Percentiles rank a stretch among this genome's conserved stretches.
Conservation (phyloP, 129 eudicot genomes). For the Flaveria brownii region DNA sequence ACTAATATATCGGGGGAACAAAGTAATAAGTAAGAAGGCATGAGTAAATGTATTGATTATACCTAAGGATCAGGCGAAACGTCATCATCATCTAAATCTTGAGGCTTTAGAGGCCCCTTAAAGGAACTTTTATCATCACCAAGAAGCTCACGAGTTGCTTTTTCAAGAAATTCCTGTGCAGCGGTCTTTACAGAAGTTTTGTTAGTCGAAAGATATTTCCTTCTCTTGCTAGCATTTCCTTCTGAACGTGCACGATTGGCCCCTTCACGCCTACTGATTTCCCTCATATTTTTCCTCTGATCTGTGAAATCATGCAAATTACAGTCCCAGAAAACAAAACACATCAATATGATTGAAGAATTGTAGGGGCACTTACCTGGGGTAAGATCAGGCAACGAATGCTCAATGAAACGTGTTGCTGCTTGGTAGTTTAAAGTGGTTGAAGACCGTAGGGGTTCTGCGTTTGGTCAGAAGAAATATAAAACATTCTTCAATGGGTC, state of each 20-base stretch:
- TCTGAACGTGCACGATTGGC: constrained; percentile 46
- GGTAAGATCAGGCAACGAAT: constrained; percentile 87
- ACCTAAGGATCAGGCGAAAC: constrained; percentile 48
- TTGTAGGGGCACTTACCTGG: constrained; percentile 47
- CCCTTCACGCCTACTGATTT: constrained; percentile 61
- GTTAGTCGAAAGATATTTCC: constrained; percentile 61
- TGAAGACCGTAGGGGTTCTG: constrained; percentile 83
- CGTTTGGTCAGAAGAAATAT: constrained; percentile 23
- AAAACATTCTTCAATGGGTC: not conserved
- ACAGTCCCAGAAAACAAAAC: not conserved
- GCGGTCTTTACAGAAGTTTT: constrained; percentile 72
- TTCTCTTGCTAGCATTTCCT: constrained; percentile 64
- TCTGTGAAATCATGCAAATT: constrained; percentile 46
- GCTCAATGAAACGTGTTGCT: constrained; percentile 92
- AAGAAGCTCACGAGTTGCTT: constrained; percentile 91
- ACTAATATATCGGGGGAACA: constrained; percentile 5
- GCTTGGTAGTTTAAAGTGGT: constrained; percentile 70
- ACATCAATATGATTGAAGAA: not conserved
- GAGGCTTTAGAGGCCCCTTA: constrained; percentile 76
- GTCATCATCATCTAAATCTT: constrained; percentile 53
- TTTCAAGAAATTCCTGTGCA: constrained; percentile 92
- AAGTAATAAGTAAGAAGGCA: not conserved
- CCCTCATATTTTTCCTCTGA: constrained; percentile 83
- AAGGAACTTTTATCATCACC: constrained; percentile 65
- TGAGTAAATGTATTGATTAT: constrained; percentile 19